phyloP scores from a whole-genome alignment of 495 filamentous ascomycete species.

The Arthonia radiata region DNA sequence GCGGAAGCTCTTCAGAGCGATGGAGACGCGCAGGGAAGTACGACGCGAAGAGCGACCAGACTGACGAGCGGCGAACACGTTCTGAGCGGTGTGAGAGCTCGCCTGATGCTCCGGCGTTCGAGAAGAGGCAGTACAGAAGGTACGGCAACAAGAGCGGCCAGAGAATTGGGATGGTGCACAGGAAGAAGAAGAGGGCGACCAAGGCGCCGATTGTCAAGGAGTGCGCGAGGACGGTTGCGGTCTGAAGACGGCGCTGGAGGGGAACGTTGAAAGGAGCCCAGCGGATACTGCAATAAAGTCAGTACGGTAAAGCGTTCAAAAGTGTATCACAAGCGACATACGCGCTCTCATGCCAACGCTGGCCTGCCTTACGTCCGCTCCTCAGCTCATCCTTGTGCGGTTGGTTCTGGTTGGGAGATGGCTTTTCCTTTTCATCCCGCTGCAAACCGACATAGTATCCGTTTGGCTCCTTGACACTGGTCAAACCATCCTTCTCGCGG shows the following conservation, averaged over 20 bases:
- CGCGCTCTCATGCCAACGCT: conserved; percentile 12
- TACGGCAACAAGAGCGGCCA: conserved; percentile 91
- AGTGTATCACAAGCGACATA: conserved; percentile 1
- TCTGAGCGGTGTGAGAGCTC: conserved; percentile 45
- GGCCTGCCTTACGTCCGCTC: conserved; percentile 13
- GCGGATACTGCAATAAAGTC: conserved; percentile 27
- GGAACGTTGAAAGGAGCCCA: conserved; percentile 81
- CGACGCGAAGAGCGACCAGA: conserved; percentile 74
- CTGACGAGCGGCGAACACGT: conserved; percentile 40
- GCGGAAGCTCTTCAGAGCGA: conserved; percentile 51
- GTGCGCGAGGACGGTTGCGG: conserved; percentile 61
- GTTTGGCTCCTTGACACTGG: background rate
- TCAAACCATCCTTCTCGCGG: conserved; percentile 1
- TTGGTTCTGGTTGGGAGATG: background rate
- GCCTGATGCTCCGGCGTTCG: conserved; percentile 48
- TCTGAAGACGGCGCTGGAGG: conserved; percentile 65
- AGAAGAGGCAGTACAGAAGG: conserved; percentile 58
- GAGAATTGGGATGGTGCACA: conserved; percentile 66
- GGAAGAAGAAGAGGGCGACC: conserved; percentile 68
- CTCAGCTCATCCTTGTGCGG: conserved; percentile 6
- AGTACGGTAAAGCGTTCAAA: background rate
- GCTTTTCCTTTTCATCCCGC: conserved; percentile 1
- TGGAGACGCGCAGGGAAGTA: conserved; percentile 84
- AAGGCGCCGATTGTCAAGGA: conserved; percentile 54
- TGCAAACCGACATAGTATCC: conserved; percentile 1